These are phyloP conservation scores for Ajuga chamaepitys DNA, from an alignment of 257 asterid species.

Conservation along the genomic window DNA sequence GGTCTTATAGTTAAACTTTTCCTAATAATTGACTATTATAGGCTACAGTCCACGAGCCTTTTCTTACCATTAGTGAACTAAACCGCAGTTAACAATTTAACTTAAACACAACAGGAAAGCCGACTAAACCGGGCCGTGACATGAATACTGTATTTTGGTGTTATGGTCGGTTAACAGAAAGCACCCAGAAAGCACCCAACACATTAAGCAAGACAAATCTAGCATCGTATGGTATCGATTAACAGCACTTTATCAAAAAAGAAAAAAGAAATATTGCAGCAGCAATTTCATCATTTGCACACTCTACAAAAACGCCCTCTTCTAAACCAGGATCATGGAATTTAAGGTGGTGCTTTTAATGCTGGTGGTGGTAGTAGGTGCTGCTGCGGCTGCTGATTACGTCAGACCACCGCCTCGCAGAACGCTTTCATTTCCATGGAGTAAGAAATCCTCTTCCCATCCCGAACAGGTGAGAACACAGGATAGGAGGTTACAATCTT, in stretches of 20 bases:
- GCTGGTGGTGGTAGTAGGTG: constrained; percentile 2
- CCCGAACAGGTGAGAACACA: constrained; percentile 52
- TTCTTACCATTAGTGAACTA: no score
- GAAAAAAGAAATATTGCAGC: background rate
- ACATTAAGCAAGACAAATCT: background rate
- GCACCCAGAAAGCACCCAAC: background rate
- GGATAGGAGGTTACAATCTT: background rate
- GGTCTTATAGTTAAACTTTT: no score
- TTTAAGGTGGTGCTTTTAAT: background rate
- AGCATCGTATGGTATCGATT: background rate
- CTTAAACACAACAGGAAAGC: no score
- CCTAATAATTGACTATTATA: no score
- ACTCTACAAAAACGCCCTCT: background rate
- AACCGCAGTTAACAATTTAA: no score
- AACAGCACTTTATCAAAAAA: no score
- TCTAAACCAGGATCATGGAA: constrained; percentile 11
- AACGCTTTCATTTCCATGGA: constrained; percentile 57
- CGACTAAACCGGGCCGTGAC: no score
- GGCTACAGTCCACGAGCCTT: no score
- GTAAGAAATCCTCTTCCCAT: constrained; percentile 35
- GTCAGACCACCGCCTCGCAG: constrained; percentile 64
- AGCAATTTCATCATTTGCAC: background rate
- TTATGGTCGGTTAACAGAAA: background rate
- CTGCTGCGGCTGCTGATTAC: constrained; percentile 30
- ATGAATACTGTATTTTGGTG: no score